phyloP scores from a whole-genome alignment of 2,329 filamentous ascomycete species.

The Fusarium sp. region DNA sequence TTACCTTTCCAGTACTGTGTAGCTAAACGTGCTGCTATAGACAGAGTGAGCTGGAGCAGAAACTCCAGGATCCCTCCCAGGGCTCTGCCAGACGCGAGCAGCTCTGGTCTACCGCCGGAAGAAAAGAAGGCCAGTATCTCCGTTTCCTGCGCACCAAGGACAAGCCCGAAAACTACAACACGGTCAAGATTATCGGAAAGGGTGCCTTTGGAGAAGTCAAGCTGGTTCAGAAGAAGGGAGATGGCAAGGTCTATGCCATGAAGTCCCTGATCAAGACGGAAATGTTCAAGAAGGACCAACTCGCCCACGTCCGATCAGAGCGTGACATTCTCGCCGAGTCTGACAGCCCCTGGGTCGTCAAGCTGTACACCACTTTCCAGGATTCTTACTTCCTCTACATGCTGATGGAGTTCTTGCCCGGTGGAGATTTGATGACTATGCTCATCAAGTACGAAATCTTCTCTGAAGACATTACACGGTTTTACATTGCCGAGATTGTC shows the following conservation, averaged over 20 bases:
- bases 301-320: slow-evolving; percentile 96
- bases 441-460: slow-evolving; percentile 99
- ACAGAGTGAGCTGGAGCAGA: slow-evolving; percentile 89
- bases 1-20: background rate
- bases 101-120: slow-evolving; percentile 83
- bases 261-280: slow-evolving; percentile 98
- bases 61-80: slow-evolving; percentile 78
- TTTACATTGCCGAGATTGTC: slow-evolving; percentile 98
- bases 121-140: slow-evolving; percentile 90
- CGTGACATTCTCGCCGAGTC: slow-evolving; percentile 97
- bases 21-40: slow-evolving; percentile 56
- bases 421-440: slow-evolving; percentile 99
- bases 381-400: slow-evolving; percentile 96
- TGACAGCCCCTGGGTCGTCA: slow-evolving; percentile 99
- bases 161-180: slow-evolving; percentile 91
- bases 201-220: slow-evolving; percentile 98
- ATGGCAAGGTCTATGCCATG: slow-evolving; percentile 97
- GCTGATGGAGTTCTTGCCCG: slow-evolving; percentile 98
- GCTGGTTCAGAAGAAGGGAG: slow-evolving; percentile 93
- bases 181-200: slow-evolving; percentile 98
- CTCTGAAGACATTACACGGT: slow-evolving; percentile 96
- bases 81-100: slow-evolving; percentile 79
- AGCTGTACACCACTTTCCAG: slow-evolving; percentile 98
- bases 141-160: slow-evolving; percentile 94
- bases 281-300: slow-evolving; percentile 99